Evolutionary conservation across 345 rosid species (phyloP), one percentile per base, ranked within the genome.

Genomic region (Corchorus capsularis): DNA sequence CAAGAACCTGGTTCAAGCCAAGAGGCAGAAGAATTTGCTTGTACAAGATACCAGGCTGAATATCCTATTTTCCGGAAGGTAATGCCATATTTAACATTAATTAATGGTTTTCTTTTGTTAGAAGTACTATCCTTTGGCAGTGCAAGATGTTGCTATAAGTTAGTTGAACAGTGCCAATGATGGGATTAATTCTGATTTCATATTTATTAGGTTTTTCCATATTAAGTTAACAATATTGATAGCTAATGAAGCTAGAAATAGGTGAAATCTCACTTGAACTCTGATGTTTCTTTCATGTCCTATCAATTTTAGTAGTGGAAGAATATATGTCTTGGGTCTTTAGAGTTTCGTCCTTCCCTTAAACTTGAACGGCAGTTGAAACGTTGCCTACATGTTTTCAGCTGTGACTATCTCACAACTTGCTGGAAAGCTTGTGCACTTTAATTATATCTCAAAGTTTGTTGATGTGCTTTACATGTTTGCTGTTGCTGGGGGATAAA

Each of bases 61-160:
- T 93, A 93, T 82, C 98, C 96, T 17, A 83, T 93, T 74, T 91
- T 93, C 85, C 90, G 86, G n/a, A 93, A 93, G 94, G 98, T 90
- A 76, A 43, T 27, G 34, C 4, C 6, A 39, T 39, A 39, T 3
- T 39, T 39, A 39, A 39, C 43, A 39, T 6, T 6, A 39, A 6
- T 2, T 39, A 39, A 39, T 39, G 43, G 43, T 3, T 39, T 39
- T 39, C 43, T 39, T 39, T 39, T 39, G 43, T 39, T 39, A 2
- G 43, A 39, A 39, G 43, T 39, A 39, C 6, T 39, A 39, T 39
- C 43, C 6, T 4, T 39, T 39, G 43, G 43, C 43, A 39, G 43
- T 3, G 34, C 3, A 13, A 45, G 72, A 61, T 59, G 32, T 45
- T 61, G 39, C 63, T 73, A 54, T 46, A 20, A 34, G 57, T 50